A percentile compares a stretch with the other conserved stretches of the same genome.
Evolutionary conservation across 139 green algal genomes (phyloP).

Genomic region (Pycnococcus provasolii): DNA sequence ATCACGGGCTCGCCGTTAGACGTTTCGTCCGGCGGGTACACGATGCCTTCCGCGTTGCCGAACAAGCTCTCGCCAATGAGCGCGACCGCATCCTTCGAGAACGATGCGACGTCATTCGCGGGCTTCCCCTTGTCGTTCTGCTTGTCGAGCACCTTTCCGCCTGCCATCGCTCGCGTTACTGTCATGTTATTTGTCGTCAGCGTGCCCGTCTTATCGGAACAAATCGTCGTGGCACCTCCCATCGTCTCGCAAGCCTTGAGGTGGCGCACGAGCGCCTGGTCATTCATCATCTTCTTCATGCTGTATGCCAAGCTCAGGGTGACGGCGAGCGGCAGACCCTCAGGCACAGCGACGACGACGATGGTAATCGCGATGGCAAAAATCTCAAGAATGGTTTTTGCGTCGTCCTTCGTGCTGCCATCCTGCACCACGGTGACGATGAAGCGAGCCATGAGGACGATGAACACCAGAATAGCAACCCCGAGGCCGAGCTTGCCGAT

Average conservation of each 20-base stretch:
- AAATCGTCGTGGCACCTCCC: constrained; percentile 94
- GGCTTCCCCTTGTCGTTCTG: too few relatives aligned
- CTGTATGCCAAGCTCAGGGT: constrained; percentile 42
- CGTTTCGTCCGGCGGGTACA: constrained; percentile 30
- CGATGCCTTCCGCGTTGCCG: constrained; percentile 26
- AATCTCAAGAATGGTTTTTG: constrained; percentile 62
- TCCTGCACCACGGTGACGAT: constrained; percentile 45
- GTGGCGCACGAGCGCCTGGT: constrained; percentile 83
- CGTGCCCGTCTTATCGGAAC: constrained; percentile 94
- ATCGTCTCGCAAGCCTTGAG: constrained; percentile 90
- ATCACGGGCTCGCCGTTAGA: constrained; percentile 40
- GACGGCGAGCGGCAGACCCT: constrained; percentile 73
- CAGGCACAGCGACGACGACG: constrained; percentile 77
- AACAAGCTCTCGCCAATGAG: constrained; percentile 75
- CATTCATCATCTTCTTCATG: constrained; percentile 92
- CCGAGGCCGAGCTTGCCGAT: constrained; percentile 88
- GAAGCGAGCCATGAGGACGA: constrained; percentile 52
- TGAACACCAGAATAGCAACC: constrained; percentile 78
- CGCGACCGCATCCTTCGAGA: constrained; percentile 43
- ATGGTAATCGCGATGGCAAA: constrained; percentile 94
- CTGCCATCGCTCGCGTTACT: constrained; percentile 81
- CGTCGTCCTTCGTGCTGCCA: constrained; percentile 43
- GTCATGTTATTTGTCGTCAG: constrained; percentile 98
- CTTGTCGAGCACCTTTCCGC: background rate
- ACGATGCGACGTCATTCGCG: too few relatives aligned